Evolutionary conservation across 1,284 basidiomycete genomes (phyloP).

Genomic region (Sporisorium iseilematis-ciliati): DNA sequence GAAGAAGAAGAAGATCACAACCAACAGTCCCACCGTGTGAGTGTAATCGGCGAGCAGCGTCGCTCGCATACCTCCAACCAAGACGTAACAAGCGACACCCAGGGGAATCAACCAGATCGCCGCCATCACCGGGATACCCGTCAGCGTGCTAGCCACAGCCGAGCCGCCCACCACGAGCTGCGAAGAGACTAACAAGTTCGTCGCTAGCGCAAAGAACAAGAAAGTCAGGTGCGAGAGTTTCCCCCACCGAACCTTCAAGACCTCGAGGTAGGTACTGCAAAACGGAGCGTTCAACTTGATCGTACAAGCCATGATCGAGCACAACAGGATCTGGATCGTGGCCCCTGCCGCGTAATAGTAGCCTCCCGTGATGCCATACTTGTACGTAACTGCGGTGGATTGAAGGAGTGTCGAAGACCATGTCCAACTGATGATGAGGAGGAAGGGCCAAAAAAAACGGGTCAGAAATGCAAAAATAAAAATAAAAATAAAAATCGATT

Average conservation of each 20-base stretch:
- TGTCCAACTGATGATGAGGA: slow-evolving; percentile 43
- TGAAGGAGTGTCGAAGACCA: slow-evolving; percentile 74
- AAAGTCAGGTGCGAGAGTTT: slow-evolving; percentile 80
- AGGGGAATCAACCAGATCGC: slow-evolving; percentile 65
- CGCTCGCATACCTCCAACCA: slow-evolving; percentile 66
- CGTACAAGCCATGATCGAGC: slow-evolving; percentile 72
- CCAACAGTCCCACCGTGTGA: slow-evolving; percentile 64
- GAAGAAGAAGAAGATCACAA: slow-evolving; percentile 72
- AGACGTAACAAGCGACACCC: slow-evolving; percentile 61
- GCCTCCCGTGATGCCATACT: slow-evolving; percentile 30
- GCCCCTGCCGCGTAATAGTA: slow-evolving; percentile 65
- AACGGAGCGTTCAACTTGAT: slow-evolving; percentile 76
- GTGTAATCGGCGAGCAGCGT: slow-evolving; percentile 67
- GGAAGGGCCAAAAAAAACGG: background rate
- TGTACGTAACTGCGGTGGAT: slow-evolving; percentile 73
- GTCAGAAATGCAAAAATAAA: background rate
- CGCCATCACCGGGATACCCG: slow-evolving; percentile 69
- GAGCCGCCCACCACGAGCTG: slow-evolving; percentile 67
- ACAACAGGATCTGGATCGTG: slow-evolving; percentile 79
- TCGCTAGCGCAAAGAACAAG: slow-evolving; percentile 81
- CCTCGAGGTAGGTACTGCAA: slow-evolving; percentile 77
- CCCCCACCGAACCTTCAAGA: slow-evolving; percentile 80
- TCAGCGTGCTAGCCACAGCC: slow-evolving; percentile 72
- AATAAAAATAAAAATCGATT: background rate
- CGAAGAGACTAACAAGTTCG: slow-evolving; percentile 73